phyloP scores from a whole-genome alignment of 768 basidiomycete species.

The Leucocoprinus sp. region DNA sequence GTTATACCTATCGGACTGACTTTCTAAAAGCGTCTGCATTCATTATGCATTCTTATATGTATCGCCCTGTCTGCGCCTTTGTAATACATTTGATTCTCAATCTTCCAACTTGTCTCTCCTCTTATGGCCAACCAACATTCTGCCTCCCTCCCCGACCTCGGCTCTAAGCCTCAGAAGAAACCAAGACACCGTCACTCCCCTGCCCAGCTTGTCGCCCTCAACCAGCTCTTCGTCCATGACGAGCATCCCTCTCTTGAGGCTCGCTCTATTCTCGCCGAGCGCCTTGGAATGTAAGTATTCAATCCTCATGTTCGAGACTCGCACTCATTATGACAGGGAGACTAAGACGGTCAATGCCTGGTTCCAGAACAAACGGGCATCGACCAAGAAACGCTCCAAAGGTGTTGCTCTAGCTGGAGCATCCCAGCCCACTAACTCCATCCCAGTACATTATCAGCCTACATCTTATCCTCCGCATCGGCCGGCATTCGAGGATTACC shows the following conservation, averaged over 20 bases:
- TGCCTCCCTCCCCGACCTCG: slow-evolving; percentile 17
- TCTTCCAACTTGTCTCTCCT: slow-evolving; percentile 13
- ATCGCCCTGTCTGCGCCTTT: slow-evolving; percentile 18
- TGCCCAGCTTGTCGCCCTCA: slow-evolving; percentile 65
- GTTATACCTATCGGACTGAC: slow-evolving; percentile 11
- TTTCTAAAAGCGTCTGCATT: slow-evolving; percentile 6
- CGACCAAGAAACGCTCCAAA: slow-evolving; percentile 56
- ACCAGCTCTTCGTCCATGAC: slow-evolving; percentile 68
- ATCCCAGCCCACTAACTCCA: slow-evolving; percentile 15
- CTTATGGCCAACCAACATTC: slow-evolving; percentile 20
- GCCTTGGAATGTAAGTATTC: slow-evolving; percentile 63
- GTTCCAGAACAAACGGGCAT: slow-evolving; percentile 84
- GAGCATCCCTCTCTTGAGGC: slow-evolving; percentile 69
- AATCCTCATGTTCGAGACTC: slow-evolving; percentile 8
- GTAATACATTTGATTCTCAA: slow-evolving; percentile 18
- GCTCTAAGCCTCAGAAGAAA: slow-evolving; percentile 51
- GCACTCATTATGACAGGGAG: slow-evolving; percentile 41
- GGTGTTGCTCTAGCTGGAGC: slow-evolving; percentile 16
- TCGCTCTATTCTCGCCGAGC: slow-evolving; percentile 59
- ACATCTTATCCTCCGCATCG: slow-evolving; percentile 24
- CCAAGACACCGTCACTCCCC: slow-evolving; percentile 72
- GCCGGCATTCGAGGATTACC: slow-evolving; percentile 12
- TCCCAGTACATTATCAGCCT: slow-evolving; percentile 15
- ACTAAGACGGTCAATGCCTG: slow-evolving; percentile 81
- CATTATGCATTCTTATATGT: slow-evolving; percentile 18